Conservation (phyloP, 192 early-diverging fungal species). For the Umbelopsis vinacea region DNA sequence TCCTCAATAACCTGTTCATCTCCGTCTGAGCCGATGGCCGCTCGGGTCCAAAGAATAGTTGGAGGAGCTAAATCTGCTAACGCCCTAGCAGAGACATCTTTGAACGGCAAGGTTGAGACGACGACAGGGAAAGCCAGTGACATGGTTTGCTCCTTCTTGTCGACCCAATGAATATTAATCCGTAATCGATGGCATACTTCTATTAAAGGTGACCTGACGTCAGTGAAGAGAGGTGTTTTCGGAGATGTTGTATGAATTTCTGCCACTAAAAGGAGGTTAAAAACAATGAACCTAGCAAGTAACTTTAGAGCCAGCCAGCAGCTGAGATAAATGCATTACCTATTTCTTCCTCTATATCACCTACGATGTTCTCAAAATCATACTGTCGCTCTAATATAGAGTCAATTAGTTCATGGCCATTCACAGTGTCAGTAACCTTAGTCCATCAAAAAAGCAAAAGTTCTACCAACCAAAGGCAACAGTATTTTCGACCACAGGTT, state of each 20-base stretch:
- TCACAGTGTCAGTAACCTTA: no score
- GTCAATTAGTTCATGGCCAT: neutral
- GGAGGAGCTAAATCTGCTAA: conserved; percentile 9
- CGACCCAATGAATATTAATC: conserved; percentile 9
- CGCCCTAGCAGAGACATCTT: conserved; percentile 5
- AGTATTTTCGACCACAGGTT: conserved; percentile 12
- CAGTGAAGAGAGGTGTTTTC: conserved; percentile 6
- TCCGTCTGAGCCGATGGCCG: neutral
- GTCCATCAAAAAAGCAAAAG: neutral
- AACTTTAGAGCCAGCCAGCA: neutral
- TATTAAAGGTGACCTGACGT: conserved; percentile 1
- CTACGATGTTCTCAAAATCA: neutral
- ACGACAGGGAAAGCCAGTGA: conserved; percentile 3
- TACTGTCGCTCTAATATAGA: neutral
- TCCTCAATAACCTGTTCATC: neutral
- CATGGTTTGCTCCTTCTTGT: conserved; percentile 12
- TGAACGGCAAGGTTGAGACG: conserved; percentile 1
- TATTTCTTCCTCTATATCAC: conserved; percentile 11
- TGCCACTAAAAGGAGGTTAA: conserved; percentile 1
- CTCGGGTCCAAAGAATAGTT: neutral
- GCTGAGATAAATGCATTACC: neutral
- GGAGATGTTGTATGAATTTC: conserved; percentile 12
- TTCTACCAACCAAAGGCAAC: conserved; percentile 1
- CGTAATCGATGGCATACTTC: conserved; percentile 13
- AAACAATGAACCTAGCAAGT: neutral